These are phyloP conservation scores for Vicia sativa DNA, from an alignment of 306 rosid species.

Conservation along the genomic window DNA sequence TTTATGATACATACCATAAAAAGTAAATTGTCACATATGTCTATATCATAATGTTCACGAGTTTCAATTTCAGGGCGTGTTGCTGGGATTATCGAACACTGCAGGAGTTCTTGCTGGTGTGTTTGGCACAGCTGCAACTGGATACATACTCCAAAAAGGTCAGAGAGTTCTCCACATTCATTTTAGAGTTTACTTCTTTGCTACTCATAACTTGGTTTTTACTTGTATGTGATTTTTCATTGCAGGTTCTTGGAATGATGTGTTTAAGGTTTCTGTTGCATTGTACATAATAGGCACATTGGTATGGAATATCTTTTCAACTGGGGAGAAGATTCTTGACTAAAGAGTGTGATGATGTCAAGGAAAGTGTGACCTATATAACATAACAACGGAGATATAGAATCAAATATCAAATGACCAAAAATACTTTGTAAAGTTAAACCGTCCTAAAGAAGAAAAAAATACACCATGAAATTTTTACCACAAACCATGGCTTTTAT, in stretches of 20 bases:
- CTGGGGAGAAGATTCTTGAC: slow-evolving; percentile 86
- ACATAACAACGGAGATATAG: background rate
- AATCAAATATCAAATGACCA: background rate
- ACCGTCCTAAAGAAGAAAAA: slow-evolving; percentile 21
- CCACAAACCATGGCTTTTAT: slow-evolving; percentile 45
- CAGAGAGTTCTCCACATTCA: background rate
- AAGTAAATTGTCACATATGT: slow-evolving; percentile 14
- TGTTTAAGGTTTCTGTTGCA: slow-evolving; percentile 52
- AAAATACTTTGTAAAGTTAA: slow-evolving; percentile 27
- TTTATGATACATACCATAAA: background rate
- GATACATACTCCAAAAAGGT: slow-evolving; percentile 91
- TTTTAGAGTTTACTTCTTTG: slow-evolving; percentile 6
- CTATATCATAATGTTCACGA: slow-evolving; percentile 19
- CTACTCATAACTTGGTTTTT: slow-evolving; percentile 51
- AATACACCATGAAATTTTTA: slow-evolving; percentile 40
- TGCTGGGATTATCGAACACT: slow-evolving; percentile 87
- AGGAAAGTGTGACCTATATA: slow-evolving; percentile 12
- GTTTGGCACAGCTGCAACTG: slow-evolving; percentile 94
- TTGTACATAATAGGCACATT: slow-evolving; percentile 79
- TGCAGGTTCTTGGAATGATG: slow-evolving; percentile 32
- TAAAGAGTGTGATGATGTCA: slow-evolving; percentile 39
- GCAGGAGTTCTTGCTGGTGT: slow-evolving; percentile 98
- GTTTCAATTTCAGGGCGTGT: slow-evolving; percentile 67
- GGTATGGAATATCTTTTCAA: slow-evolving; percentile 82
- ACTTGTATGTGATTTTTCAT: slow-evolving; percentile 8